phyloP scores from a whole-genome alignment of 495 filamentous ascomycete genomes.

The Bryoglossum gracile region DNA sequence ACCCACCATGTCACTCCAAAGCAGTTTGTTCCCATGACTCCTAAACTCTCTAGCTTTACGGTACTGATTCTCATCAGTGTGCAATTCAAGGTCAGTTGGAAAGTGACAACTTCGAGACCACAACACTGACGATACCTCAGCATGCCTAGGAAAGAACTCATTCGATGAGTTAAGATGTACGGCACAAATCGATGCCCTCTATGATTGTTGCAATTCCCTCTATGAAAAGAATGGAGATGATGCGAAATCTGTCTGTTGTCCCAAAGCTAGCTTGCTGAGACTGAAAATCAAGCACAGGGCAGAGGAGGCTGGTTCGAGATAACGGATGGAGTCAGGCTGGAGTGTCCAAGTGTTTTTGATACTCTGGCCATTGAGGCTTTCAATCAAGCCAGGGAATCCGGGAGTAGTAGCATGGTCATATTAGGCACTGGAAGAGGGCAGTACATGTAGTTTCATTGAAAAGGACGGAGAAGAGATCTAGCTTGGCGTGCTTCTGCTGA shows the following conservation, averaged over 20 bases:
- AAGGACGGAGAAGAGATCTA: too few species aligned
- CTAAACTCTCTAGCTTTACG: not conserved
- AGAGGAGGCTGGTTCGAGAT: conserved; percentile 29
- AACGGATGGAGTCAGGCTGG: too few species aligned
- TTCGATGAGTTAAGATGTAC: conserved; percentile 84
- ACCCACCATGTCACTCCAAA: conserved; percentile 63
- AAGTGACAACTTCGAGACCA: not conserved
- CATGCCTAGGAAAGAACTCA: conserved; percentile 76
- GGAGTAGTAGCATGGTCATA: too few species aligned
- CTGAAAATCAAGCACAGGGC: conserved; percentile 83
- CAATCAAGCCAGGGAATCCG: too few species aligned
- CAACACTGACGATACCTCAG: conserved; percentile 34
- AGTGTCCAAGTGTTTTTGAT: too few species aligned
- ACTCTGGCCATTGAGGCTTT: too few species aligned
- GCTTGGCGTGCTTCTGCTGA: too few species aligned
- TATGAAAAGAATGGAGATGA: conserved; percentile 74
- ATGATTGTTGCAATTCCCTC: conserved; percentile 88
- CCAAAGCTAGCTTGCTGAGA: conserved; percentile 67
- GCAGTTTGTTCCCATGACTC: conserved; percentile 55
- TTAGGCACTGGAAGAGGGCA: not conserved
- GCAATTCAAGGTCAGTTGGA: conserved; percentile 71
- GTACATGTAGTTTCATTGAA: too few species aligned
- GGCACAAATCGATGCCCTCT: conserved; percentile 78
- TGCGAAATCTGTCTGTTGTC: conserved; percentile 74
- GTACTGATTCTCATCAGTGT: conserved; percentile 44